These are phyloP conservation scores for Rhodotorula sp. DNA, from an alignment of 1,284 basidiomycete species.

Conservation along the genomic window DNA sequence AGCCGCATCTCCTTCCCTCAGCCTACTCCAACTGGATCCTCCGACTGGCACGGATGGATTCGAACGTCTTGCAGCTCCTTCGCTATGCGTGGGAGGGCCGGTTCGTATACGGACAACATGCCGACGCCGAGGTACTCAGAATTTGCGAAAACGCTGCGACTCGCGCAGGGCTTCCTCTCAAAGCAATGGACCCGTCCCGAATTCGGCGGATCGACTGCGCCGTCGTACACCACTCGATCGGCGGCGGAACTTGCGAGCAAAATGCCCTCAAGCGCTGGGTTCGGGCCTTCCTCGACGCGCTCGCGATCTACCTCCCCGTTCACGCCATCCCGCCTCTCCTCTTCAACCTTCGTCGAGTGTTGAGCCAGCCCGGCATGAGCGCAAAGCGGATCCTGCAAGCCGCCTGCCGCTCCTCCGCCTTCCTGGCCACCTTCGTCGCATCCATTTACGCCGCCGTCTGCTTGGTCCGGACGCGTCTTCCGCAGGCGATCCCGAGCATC, in stretches of 20 bases:
- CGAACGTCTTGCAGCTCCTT: conserved; percentile 46
- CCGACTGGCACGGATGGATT: conserved; percentile 49
- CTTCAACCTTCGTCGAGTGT: conserved; percentile 44
- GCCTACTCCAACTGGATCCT: conserved; percentile 49
- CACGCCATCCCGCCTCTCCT: conserved; percentile 49
- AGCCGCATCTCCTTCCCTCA: conserved; percentile 45
- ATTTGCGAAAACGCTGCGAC: conserved; percentile 16
- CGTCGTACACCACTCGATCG: conserved; percentile 48
- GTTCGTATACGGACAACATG: conserved; percentile 46
- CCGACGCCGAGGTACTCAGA: conserved; percentile 23
- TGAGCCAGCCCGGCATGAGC: conserved; percentile 38
- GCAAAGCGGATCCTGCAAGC: conserved; percentile 45
- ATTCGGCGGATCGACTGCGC: conserved; percentile 47
- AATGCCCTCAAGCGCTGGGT: conserved; percentile 48
- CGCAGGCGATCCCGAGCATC: conserved; percentile 26
- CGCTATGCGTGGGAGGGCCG: conserved; percentile 43
- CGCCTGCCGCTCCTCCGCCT: conserved; percentile 47
- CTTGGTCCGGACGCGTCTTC: conserved; percentile 34
- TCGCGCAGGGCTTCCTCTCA: not conserved
- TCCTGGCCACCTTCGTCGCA: conserved; percentile 50
- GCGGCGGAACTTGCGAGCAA: conserved; percentile 46
- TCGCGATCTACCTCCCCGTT: conserved; percentile 50
- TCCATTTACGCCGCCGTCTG: conserved; percentile 44
- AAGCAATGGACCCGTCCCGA: conserved; percentile 22
- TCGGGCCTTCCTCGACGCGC: conserved; percentile 46